Evolutionary conservation across 176 grass and related monocot genomes (phyloP).

Genomic region (Hyparrhenia diplandra): DNA sequence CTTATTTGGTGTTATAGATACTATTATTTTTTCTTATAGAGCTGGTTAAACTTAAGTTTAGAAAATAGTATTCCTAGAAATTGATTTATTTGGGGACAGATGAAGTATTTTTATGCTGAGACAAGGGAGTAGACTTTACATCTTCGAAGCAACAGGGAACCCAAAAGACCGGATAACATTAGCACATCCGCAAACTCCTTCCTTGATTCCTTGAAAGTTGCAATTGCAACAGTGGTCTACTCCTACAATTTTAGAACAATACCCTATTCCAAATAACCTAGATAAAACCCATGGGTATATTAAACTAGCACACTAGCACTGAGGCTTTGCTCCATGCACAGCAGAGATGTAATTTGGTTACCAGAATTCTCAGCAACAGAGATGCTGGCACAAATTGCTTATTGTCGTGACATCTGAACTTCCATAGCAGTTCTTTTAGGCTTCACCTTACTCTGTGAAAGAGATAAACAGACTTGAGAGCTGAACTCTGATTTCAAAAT

Average conservation of each 20-base stretch:
- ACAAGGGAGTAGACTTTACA: not conserved
- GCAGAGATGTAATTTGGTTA: not conserved
- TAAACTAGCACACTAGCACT: not conserved
- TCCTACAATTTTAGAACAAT: not conserved
- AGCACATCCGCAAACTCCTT: not conserved
- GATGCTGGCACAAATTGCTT: not conserved
- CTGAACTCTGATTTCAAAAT: not conserved
- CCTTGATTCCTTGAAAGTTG: no score
- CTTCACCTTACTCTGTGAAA: conserved; percentile 8
- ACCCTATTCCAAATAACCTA: not conserved
- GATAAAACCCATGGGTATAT: not conserved
- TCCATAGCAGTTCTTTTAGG: not conserved
- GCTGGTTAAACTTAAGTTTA: no score
- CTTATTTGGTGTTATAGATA: no score
- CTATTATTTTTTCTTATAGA: no score
- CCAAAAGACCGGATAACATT: not conserved
- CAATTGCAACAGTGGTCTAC: not conserved
- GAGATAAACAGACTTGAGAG: not conserved
- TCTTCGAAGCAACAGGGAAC: not conserved
- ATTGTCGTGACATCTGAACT: not conserved
- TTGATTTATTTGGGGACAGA: not conserved
- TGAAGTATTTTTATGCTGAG: not conserved
- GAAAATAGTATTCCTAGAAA: not conserved
- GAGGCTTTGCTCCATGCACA: not conserved
- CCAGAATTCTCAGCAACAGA: not conserved